Base-by-base conservation (phyloP, 495 filamentous ascomycete genomes). In the Parmelia sp. region DNA sequence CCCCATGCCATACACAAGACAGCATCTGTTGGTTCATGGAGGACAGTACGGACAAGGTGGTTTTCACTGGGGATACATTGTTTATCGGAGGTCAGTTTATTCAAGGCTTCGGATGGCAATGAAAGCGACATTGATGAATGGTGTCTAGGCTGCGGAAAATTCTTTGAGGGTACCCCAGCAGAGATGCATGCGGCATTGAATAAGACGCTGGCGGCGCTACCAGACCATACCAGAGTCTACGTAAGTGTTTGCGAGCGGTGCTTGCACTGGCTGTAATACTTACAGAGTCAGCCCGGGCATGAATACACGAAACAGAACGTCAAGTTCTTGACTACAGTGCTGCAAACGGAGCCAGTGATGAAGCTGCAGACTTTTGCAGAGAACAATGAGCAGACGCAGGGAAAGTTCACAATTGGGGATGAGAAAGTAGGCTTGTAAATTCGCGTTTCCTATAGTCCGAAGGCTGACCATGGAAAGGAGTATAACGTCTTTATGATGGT, bases 401-500 rank as follows among this genome's bases (percentile, higher is more conserved):
- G 94, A 29, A 92, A 91, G 72, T 97, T 96, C 69, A 98, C 94
- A 0, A 97, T 98, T 74, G 92, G 90, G 0, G 92, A 98, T 73
- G 94, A 98, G 76, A 98, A 98, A 88, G 90, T 92, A 76, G 68
- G 75, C 31, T 33, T 49, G 14, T 35, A 36, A 4, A 3, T 31
- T 15, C 61, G 14, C 5, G 5, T 25, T 44, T 25, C 3, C 6
- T 23, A 40, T 21, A 31, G 6, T 31, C 14, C 31, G 25, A 27
- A 55, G 25, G 40, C 37, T 58, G 61, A 61, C 60, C 27, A 51
- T 1, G 27, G 3, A 23, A 71, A 95, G 92, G 75, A 91, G 73
- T 92, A 97, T 73, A 98, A 98, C 73, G 92, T 97, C 4, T 98
- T 98, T 70, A 97, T 98, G 94, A 83, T 86, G 63, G 83, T 94